Base-by-base conservation (phyloP, 179 eudicot species). In the Camellia oleifera region DNA sequence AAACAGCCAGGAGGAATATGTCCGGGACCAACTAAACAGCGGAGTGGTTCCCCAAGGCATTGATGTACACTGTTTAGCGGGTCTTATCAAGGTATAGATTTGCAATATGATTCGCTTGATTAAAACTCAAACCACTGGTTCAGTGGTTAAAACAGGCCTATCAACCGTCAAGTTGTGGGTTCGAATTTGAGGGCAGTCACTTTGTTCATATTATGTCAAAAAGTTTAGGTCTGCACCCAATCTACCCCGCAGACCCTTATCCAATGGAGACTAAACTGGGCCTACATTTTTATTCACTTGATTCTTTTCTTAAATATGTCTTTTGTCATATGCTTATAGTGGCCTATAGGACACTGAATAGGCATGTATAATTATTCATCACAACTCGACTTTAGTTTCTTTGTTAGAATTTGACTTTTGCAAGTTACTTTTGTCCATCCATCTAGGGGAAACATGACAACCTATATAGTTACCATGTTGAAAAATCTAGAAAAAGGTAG, bases 21-120 rank as follows among this genome's bases (percentile, higher is more conserved):
- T 89, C 46, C 80, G 93, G 73, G 92, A 90, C 72, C 87, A 86
- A 69, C 79, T 90, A 78, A 90, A 90, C 66, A 77, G 89, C 14
- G 93, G 93, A 40, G 70, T 85, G 54, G 81, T 90, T 84, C 89
- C 93, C 60, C 86, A 87, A 69, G 87, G 87, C 78, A 89, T 90
- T 50, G 93, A 90, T 82, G 88, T 90, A 66, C 93, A 90, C 81
- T 89, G 92, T 80, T 82, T 90, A 75, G 93, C 93, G 8, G 92
- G 93, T 54, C 87, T 90, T 80, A 89, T 94, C 88, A 94, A 92
- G 97, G 98, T 91, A 79, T 9, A 71, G 40, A n/a, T 7, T 10
- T 67, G 74, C 74, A 32, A 40, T 66, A 17, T 54, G 62, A 77
- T 67, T n/a, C 40, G 2, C 86, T 87, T 74, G n/a, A 46, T 45